Evolutionary conservation across 345 rosid genomes (phyloP), one percentile per base, ranked within the genome.

Genomic region (Durio zibethinus): DNA sequence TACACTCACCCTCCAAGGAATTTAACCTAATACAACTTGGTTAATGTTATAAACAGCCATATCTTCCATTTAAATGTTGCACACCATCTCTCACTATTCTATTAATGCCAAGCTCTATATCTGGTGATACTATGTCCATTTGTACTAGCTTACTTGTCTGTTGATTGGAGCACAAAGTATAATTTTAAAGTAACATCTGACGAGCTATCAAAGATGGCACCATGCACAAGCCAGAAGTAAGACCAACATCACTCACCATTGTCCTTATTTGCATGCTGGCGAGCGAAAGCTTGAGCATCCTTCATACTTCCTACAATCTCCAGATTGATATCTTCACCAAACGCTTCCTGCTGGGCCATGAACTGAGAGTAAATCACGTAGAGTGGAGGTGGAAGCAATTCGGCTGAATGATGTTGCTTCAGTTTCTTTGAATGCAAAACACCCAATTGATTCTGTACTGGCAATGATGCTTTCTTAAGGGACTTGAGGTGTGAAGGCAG

Each of bases 331-430:
- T 74, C 85, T 78, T 93, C 99, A 71, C 88, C 92, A 72, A 96
- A 96, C 47, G 97, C 98, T 82, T 90, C 98, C 81, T 92, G 93
- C 63, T 88, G 98, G 12, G 97, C 97, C 79, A 85, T 31, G 36
- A 96, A 85, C 87, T 90, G 93, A 0, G 99, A 91, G 75, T 89
- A 96, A 25, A 96, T 81, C 76, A 96, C 90, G 59, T 93, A 91
- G 60, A 96, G 93, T 8, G 99, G 91, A 25, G 90, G 97, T 38
- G 99, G 94, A 84, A 96, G 97, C 81, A 96, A 82, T 89, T 96
- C 98, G 45, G 99, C 97, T 2, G 87, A 83, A 77, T 81, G 84
- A 71, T 88, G 92, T 86, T 92, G 94, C 90, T 93, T 93, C 25
- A 96, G 75, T 83, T 90, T 96, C 91, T 87, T 93, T 0, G 91